phyloP scores from a whole-genome alignment of 345 rosid genomes.

The Aquilaria sinensis region DNA sequence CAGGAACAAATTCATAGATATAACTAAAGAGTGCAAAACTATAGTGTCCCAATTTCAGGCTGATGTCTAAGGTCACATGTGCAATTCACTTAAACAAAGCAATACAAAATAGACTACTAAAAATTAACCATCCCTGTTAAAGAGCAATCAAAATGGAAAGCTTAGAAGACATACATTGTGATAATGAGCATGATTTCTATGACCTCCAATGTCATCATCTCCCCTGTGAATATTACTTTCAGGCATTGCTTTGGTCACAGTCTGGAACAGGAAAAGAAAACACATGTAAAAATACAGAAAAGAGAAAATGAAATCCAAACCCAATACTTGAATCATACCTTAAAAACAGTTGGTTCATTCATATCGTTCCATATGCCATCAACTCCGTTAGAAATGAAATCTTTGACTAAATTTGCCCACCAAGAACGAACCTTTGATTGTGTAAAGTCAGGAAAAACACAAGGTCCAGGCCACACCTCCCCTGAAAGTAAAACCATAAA shows the following conservation, averaged over 20 bases:
- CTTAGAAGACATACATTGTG: slow-evolving; percentile 61
- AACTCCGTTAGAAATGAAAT: slow-evolving; percentile 71
- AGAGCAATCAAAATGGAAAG: slow-evolving; percentile 1
- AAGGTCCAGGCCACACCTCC: slow-evolving; percentile 95
- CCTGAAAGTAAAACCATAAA: slow-evolving; percentile 36
- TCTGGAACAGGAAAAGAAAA: slow-evolving; percentile 33
- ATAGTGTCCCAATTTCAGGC: too few species aligned
- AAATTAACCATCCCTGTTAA: slow-evolving; percentile 4
- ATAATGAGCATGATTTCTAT: slow-evolving; percentile 70
- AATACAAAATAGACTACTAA: not conserved
- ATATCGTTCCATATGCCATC: slow-evolving; percentile 99
- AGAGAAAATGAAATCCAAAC: not conserved
- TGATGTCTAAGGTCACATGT: too few species aligned
- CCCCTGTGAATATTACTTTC: slow-evolving; percentile 74
- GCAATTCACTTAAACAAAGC: not conserved
- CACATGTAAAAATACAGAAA: not conserved
- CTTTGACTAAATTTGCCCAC: slow-evolving; percentile 85
- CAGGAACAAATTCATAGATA: too few species aligned
- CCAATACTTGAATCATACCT: slow-evolving; percentile 36
- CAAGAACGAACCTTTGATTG: slow-evolving; percentile 68
- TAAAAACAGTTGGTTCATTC: slow-evolving; percentile 91
- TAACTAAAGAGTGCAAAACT: too few species aligned
- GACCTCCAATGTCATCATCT: slow-evolving; percentile 79
- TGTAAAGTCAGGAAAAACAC: slow-evolving; percentile 87
- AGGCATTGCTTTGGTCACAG: slow-evolving; percentile 89